A percentile compares a stretch with the other conserved stretches of the same genome.
Evolutionary conservation across 2,329 filamentous ascomycete species (phyloP).

Genomic region (Aspergillus sp.): DNA sequence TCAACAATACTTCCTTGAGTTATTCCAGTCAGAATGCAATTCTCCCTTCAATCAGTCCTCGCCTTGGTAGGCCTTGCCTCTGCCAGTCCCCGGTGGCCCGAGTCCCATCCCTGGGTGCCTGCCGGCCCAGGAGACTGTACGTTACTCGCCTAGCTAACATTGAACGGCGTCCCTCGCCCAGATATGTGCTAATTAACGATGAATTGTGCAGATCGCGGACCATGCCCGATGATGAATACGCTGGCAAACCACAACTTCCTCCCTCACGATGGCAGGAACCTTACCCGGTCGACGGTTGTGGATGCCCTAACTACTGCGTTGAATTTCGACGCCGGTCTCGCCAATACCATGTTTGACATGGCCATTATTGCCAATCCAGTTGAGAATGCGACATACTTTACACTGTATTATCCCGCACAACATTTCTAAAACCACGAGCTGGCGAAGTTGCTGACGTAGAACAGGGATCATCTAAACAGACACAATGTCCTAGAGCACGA

Average conservation of each 20-base stretch:
- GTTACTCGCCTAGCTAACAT: background rate
- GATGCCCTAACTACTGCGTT: slow-evolving; percentile 6
- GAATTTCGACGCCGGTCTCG: slow-evolving; percentile 21
- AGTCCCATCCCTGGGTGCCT: background rate
- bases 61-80: background rate
- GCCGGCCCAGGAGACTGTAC: background rate
- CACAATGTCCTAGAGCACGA: slow-evolving; percentile 25
- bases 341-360: slow-evolving; percentile 21
- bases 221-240: slow-evolving; percentile 55
- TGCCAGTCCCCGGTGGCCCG: background rate
- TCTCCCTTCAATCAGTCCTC: too few species aligned
- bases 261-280: slow-evolving; percentile 46
- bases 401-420: slow-evolving; percentile 6
- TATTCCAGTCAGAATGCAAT: too few species aligned
- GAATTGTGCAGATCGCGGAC: slow-evolving; percentile 24
- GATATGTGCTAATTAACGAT: background rate
- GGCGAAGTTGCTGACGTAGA: background rate
- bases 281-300: slow-evolving; percentile 26
- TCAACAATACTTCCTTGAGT: too few species aligned
- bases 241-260: slow-evolving; percentile 54
- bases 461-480: slow-evolving; percentile 21
- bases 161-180: too few species aligned
- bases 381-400: slow-evolving; percentile 22
- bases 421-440: background rate
- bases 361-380: slow-evolving; percentile 19